phyloP scores from a whole-genome alignment of 1,284 basidiomycete genomes.

The Polyporus tsugae region DNA sequence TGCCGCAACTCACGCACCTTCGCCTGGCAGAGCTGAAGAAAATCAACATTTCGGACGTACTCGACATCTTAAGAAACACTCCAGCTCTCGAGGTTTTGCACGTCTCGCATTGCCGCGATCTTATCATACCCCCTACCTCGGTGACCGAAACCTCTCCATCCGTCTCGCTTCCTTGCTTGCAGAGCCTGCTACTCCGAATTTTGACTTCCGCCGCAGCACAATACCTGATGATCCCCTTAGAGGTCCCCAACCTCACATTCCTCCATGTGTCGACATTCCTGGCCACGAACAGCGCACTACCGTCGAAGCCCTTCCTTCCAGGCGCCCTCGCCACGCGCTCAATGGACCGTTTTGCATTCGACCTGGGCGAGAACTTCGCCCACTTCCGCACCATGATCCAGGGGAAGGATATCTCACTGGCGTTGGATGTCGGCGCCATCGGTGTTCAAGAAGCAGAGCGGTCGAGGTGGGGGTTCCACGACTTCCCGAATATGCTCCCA shows the following conservation, averaged over 20 bases:
- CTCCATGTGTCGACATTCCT: neutral
- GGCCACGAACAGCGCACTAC: too few relatives aligned
- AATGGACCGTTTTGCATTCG: neutral
- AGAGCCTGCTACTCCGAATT: too few relatives aligned
- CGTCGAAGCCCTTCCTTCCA: neutral
- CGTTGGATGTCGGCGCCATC: neutral
- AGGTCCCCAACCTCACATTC: neutral
- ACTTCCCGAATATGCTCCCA: neutral
- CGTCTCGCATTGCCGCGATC: neutral
- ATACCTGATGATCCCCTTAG: neutral
- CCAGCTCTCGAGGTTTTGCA: neutral
- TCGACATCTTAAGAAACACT: neutral
- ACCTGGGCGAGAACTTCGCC: neutral
- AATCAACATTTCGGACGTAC: neutral
- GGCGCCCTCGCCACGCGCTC: neutral
- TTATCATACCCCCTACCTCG: too few relatives aligned
- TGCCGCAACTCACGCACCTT: neutral
- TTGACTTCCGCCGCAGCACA: neutral
- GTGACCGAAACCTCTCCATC: neutral
- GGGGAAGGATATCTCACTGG: neutral
- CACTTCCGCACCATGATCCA: neutral
- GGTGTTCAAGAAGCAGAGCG: neutral
- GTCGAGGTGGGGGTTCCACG: neutral
- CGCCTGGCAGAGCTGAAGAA: neutral
- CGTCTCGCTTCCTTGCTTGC: neutral